Conservation (phyloP, 2,329 filamentous ascomycete species). For the Fusarium acutatum region DNA sequence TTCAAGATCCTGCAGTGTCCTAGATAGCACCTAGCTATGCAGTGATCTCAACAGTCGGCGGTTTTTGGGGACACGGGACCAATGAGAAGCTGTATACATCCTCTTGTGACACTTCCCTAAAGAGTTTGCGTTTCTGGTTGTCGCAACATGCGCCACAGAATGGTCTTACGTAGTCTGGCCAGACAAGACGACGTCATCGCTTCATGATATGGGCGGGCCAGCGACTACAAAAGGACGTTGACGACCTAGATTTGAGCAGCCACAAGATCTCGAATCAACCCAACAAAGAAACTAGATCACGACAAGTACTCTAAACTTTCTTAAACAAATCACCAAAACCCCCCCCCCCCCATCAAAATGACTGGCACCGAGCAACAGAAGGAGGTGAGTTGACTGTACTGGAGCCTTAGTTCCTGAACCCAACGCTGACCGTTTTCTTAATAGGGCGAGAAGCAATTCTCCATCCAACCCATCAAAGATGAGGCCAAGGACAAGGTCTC, state of each 20-base stretch:
- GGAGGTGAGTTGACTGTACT: conserved; percentile 33
- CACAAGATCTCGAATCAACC: background rate
- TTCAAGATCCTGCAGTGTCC: conserved; percentile 18
- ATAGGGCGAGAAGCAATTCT: conserved; percentile 55
- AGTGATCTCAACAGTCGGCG: conserved; percentile 14
- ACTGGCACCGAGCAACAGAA: conserved; percentile 45
- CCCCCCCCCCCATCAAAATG: conserved; percentile 36
- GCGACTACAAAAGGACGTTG: conserved; percentile 37
- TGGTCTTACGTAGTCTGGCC: conserved; percentile 31
- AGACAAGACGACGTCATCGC: conserved; percentile 41
- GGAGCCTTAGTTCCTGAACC: background rate
- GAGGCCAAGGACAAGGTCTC: conserved; percentile 57
- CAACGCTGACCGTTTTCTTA: conserved; percentile 8
- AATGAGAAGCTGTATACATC: conserved; percentile 9
- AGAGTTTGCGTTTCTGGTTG: conserved; percentile 22
- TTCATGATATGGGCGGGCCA: conserved; percentile 12
- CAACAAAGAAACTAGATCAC: background rate
- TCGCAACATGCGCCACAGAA: conserved; percentile 27
- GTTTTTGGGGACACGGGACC: background rate
- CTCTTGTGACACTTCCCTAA: conserved; percentile 33
- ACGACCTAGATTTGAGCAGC: conserved; percentile 1
- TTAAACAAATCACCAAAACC: conserved; percentile 5
- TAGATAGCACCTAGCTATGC: background rate
- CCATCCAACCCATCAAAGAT: conserved; percentile 56
- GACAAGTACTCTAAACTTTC: background rate